Evolutionary conservation across 139 green algal genomes (phyloP), one percentile per base, ranked within the genome.

Genomic region (Microglena sp.): DNA sequence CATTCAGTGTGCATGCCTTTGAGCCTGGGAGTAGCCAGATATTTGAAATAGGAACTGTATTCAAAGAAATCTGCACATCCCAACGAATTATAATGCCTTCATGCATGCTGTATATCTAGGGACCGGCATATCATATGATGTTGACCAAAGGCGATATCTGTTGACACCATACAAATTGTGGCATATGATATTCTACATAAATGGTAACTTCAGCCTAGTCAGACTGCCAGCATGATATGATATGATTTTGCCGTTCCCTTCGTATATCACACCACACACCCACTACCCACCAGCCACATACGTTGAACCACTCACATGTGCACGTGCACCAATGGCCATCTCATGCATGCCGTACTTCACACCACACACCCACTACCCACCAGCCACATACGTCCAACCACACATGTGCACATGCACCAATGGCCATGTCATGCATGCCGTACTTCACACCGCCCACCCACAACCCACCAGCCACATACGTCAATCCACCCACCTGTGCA

Each of bases 281-380:
- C 40, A 50, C 40, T 15, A 18, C 40, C 40, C 11, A 50, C 11
- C 40, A 18, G 11, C 11, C 40, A 11, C 40, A n/a, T 50, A n/a
- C 11, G 11, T 50, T 15, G 11, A 11, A 18, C 11, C 40, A 50
- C 66, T 3, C 57, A 86, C 89, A 82, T 98, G 92, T 26, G 92
- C 96, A 7, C 93, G 76, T 3, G 86, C 82, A 1, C 93, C 93
- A 57, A 98, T 97, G 35, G 93, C 92, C 68, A 95, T 92, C 5
- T 91, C 93, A 67, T 91, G n/a, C n/a, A n/a, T n/a, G n/a, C 5
- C 40, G 40, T 50, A 11, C 40, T 11, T 50, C 15, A 50, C 40
- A n/a, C 40, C 40, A 15, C 40, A 50, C 11, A 50, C 11, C 40
- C 40, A 50, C 40, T 15, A 18, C 40, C 40, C 11, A 50, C 11